Evolutionary conservation across 192 early-diverging fungal species (phyloP).

Genomic region (Lobosporangium transversale): DNA sequence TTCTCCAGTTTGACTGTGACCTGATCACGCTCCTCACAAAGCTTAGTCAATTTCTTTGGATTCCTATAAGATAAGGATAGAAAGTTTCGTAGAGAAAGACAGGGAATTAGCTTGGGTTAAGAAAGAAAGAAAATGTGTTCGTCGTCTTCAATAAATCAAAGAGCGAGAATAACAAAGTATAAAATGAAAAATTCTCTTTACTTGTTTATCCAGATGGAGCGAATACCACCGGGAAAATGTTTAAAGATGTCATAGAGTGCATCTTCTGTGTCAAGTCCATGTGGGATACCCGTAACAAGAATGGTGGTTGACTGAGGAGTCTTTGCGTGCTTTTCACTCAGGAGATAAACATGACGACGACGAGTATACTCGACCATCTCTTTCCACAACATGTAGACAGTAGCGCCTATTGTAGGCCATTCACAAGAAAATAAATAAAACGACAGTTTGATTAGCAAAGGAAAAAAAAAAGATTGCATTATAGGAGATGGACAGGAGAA

Average conservation of each 20-base stretch:
- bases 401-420: constrained; percentile 53
- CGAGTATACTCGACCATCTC: constrained; percentile 69
- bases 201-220: constrained; percentile 70
- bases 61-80: constrained; percentile 53
- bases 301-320: constrained; percentile 70
- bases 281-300: constrained; percentile 75
- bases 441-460: no score
- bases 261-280: constrained; percentile 58
- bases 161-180: no score
- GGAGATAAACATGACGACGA: constrained; percentile 76
- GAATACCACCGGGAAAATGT: constrained; percentile 75
- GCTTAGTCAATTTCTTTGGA: constrained; percentile 55
- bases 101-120: not conserved
- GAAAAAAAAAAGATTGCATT: no score
- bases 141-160: no score
- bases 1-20: constrained; percentile 62
- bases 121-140: constrained; percentile 10
- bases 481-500: constrained; percentile 1
- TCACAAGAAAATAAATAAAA: no score
- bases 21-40: constrained; percentile 61
- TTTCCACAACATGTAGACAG: constrained; percentile 46
- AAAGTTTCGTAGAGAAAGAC: not conserved
- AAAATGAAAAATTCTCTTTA: constrained; percentile 19
- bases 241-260: constrained; percentile 63
- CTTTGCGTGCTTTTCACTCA: constrained; percentile 59